Conservation (phyloP, 495 filamentous ascomycete genomes). For the Chaetomium cochliodes region DNA sequence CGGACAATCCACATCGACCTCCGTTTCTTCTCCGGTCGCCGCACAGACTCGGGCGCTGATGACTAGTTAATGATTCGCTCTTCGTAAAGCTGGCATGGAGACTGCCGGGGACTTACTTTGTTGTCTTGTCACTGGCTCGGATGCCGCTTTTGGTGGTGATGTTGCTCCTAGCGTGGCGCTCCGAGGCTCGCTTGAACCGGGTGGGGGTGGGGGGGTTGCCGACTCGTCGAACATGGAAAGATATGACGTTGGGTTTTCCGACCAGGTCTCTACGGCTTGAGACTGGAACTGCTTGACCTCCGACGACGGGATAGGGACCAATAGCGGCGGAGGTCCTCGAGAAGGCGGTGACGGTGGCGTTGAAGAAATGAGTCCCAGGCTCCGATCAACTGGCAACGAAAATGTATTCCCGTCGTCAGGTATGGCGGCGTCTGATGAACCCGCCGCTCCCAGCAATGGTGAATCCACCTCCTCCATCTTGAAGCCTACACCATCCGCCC, state of each 20-base stretch:
- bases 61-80: neutral
- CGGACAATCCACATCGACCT: constrained; percentile 36
- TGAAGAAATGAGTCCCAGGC: neutral
- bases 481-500: constrained; percentile 22
- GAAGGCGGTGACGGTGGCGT: neutral
- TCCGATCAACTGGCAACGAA: neutral
- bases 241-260: constrained; percentile 35
- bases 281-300: constrained; percentile 17
- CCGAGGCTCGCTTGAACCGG: neutral
- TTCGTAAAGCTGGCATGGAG: neutral
- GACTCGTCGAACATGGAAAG: constrained; percentile 33
- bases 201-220: neutral
- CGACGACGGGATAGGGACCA: constrained; percentile 21
- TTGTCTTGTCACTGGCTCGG: neutral
- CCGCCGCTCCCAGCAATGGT: neutral
- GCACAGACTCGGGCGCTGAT: neutral
- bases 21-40: constrained; percentile 11
- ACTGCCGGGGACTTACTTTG: neutral
- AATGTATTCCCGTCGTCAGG: constrained; percentile 6
- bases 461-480: neutral
- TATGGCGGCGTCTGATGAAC: neutral
- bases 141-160: neutral
- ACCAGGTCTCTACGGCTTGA: constrained; percentile 17
- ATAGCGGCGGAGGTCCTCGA: neutral
- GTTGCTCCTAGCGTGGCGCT: neutral